Evolutionary conservation across 2,329 filamentous ascomycete species (phyloP).

Genomic region (Emergomyces pasteurianus): DNA sequence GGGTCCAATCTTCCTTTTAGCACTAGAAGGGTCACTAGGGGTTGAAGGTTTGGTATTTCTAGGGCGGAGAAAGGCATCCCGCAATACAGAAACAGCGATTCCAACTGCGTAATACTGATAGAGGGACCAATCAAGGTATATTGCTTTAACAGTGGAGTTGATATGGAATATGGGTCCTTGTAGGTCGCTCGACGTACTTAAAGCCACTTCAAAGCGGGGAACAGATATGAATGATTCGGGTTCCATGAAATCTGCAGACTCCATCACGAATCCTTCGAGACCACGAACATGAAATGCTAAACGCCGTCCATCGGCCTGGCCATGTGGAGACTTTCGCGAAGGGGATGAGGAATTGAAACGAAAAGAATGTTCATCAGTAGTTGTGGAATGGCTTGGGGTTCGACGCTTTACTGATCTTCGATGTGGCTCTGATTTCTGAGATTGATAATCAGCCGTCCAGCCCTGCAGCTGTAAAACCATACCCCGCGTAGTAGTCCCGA

Average conservation of each 20-base stretch:
- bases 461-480: constrained; percentile 77
- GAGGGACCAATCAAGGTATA: constrained; percentile 80
- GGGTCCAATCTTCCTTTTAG: neutral
- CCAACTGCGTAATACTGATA: constrained; percentile 86
- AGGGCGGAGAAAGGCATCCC: constrained; percentile 46
- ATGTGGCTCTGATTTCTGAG: constrained; percentile 57
- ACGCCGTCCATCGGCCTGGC: constrained; percentile 62
- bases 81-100: constrained; percentile 65
- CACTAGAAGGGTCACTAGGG: neutral
- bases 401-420: constrained; percentile 48
- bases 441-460: constrained; percentile 80
- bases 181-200: constrained; percentile 73
- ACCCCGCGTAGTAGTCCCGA: constrained; percentile 71
- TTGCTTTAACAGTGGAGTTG: constrained; percentile 64
- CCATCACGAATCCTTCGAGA: constrained; percentile 81
- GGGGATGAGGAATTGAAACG: constrained; percentile 40
- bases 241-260: constrained; percentile 74
- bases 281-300: constrained; percentile 70
- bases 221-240: constrained; percentile 74
- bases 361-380: constrained; percentile 51
- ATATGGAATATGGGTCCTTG: constrained; percentile 83
- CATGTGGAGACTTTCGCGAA: constrained; percentile 28
- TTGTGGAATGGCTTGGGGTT: constrained; percentile 57
- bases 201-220: constrained; percentile 73
- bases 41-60: neutral